phyloP scores from a whole-genome alignment of 768 basidiomycete species.

The Phylloporus arenicola region DNA sequence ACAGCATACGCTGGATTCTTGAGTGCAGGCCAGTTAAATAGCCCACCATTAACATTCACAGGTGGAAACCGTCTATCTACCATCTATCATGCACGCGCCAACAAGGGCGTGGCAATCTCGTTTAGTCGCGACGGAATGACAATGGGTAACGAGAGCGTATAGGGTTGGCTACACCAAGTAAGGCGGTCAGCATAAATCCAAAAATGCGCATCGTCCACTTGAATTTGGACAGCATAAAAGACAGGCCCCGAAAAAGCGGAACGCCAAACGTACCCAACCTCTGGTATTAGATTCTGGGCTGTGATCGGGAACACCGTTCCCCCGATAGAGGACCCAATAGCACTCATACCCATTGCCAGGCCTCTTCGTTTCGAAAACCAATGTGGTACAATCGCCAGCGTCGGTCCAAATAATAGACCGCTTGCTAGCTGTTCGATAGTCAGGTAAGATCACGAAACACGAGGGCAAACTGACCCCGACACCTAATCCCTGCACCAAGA shows the following conservation, averaged over 20 bases:
- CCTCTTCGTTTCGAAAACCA: constrained; percentile 64
- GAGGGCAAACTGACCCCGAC: constrained; percentile 45
- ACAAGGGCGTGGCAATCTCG: background rate
- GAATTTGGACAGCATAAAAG: constrained; percentile 43
- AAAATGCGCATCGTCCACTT: constrained; percentile 71
- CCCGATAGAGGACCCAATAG: constrained; percentile 63
- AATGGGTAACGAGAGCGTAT: constrained; percentile 22
- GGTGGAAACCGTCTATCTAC: constrained; percentile 51
- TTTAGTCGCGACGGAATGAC: background rate
- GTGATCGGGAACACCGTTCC: constrained; percentile 64
- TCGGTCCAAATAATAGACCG: constrained; percentile 61
- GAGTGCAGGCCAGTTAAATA: constrained; percentile 53
- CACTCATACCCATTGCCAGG: constrained; percentile 55
- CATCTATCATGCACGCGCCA: constrained; percentile 10
- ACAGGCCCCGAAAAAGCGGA: background rate
- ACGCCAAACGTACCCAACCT: constrained; percentile 45
- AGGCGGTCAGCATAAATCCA: constrained; percentile 53
- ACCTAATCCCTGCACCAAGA: constrained; percentile 68
- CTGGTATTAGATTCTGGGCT: constrained; percentile 47
- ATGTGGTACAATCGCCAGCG: constrained; percentile 56
- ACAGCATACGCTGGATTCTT: constrained; percentile 42
- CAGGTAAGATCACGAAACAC: background rate
- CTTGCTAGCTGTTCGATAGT: constrained; percentile 28
- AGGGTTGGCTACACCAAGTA: constrained; percentile 52
- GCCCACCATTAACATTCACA: constrained; percentile 45